Evolutionary conservation across 2,329 filamentous ascomycete genomes (phyloP), one percentile per base, ranked within the genome.

Genomic region (Pseudogymnoascus sp.): DNA sequence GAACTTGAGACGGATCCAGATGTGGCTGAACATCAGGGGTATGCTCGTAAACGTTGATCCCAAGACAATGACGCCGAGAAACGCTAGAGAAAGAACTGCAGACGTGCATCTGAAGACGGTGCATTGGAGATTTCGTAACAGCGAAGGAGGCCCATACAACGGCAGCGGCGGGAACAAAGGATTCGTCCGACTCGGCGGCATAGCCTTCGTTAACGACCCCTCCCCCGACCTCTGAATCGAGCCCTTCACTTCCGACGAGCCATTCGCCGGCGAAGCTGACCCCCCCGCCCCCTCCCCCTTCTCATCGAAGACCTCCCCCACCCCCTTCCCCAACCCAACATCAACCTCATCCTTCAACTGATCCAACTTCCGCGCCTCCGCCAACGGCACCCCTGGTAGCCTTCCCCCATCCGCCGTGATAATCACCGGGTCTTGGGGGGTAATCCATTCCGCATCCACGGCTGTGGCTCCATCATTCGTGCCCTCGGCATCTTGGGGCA

Each of bases 111-210:
- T 83, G 66, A 95, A 89, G 14, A 81, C 77, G 31, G 81, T 75
- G 72, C 85, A 90, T 68, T 93, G 88, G 0, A 92, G 34, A 34
- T 85, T 80, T 60, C 86, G 82, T n/a, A 88, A 65, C 0, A 83
- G 62, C 0, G 89, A 87, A 0, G 92, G 86, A 0, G 91, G 88
- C 0, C 90, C 90, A 70, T 96, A 96, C 0, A 91, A 79, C 0
- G 92, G 92, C 7, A 96, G 76, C 1, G 91, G 90, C 5, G 92
- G 92, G 68, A 97, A 97, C 4, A 96, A 78, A 2, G 90, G 89
- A 69, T 93, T 88, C 1, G 90, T 93, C 67, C 85, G 83, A 6
- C 86, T 86, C 1, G 86, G 85, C 0, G 89, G 87, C 76, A 81
- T 81, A 13, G 80, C 73, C 65, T 73, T 77, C 48, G 76, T 75